Base-by-base conservation (phyloP, 768 basidiomycete species). In the Boletus reticulatus region DNA sequence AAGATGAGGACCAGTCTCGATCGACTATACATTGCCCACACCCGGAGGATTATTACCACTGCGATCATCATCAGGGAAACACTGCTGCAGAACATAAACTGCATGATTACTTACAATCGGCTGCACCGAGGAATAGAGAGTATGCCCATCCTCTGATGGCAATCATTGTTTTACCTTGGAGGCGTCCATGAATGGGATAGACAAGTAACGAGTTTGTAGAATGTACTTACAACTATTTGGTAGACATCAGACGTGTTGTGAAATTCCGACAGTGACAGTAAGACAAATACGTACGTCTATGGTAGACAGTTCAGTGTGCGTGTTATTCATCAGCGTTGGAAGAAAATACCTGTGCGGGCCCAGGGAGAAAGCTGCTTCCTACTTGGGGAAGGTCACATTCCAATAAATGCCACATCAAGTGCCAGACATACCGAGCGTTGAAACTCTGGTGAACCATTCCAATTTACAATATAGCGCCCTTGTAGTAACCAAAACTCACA, bases 41-140 rank as follows among this genome's bases (percentile, higher is more conserved):
- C 32, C 8, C 53, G 43, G 14, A 59, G 58, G 16, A 50, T 56
- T 27, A 50, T 58, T 6, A 19, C 29, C 2, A 20, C 57, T 58
- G 27, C 11, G 3, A 4, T 19, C 22, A 45, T 2, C 3, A 16
- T 46, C 14, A 17, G 14, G 37, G 16, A n/a, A n/a, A n/a, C 39
- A 9, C 8, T 31, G 2, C 32, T 27, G 12, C 8, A 11, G 19
- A 41, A 17, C 9, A 3, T 20, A 31, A 22, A 13, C 7, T 4
- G 3, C 1, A 12, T 24, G 13, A 16, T 6, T n/a, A 58, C 57
- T 42, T 17, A 58, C 57, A 29, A n/a, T 58, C 48, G 10, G 58
- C 53, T 14, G 50, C 46, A 10, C 14, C 24, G 16, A 55, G 3
- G 17, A 61, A 60, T 3, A 42, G 22, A 27, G 14, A 0, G 14